phyloP scores from a whole-genome alignment of 108 stramenopile genomes.

The Stephanodiscus minutulus region DNA sequence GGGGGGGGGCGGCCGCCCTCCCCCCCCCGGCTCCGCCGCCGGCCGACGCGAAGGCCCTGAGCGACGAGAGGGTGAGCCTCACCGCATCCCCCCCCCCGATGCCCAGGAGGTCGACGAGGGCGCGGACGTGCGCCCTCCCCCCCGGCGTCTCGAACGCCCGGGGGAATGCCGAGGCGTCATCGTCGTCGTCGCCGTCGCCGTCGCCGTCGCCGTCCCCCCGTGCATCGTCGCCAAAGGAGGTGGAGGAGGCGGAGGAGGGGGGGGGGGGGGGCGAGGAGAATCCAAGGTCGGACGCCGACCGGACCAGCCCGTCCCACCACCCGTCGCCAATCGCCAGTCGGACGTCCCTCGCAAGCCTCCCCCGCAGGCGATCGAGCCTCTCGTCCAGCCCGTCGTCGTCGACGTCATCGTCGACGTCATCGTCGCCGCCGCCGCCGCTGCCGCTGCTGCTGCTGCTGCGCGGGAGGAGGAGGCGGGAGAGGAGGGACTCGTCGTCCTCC shows the following conservation, averaged over 20 bases:
- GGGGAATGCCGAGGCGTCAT: slow-evolving; percentile 7
- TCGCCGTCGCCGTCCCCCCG: neutral
- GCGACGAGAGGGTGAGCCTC: slow-evolving; percentile 54
- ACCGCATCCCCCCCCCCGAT: slow-evolving; percentile 42
- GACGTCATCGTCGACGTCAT: neutral
- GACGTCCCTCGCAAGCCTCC: slow-evolving; percentile 7
- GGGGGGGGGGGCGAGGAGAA: slow-evolving; percentile 4
- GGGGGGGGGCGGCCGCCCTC: neutral
- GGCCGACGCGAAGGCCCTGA: slow-evolving; percentile 19
- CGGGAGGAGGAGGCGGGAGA: slow-evolving; percentile 10
- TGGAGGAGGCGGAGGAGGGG: neutral
- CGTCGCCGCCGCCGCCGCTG: neutral
- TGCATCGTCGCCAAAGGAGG: neutral
- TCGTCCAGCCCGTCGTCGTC: too few species aligned
- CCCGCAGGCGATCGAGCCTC: slow-evolving; percentile 4
- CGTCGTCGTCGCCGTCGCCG: neutral
- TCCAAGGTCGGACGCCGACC: slow-evolving; percentile 8
- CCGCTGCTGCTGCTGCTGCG: neutral
- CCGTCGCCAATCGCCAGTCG: slow-evolving; percentile 8
- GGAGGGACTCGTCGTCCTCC: slow-evolving; percentile 19
- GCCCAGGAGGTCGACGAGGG: slow-evolving; percentile 45
- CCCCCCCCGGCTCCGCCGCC: neutral
- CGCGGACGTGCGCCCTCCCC: slow-evolving; percentile 51
- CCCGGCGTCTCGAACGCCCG: slow-evolving; percentile 52
- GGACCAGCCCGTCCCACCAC: slow-evolving; percentile 15